Conservation (phyloP, 2,329 filamentous ascomycete species). For the Xylariales sp. region DNA sequence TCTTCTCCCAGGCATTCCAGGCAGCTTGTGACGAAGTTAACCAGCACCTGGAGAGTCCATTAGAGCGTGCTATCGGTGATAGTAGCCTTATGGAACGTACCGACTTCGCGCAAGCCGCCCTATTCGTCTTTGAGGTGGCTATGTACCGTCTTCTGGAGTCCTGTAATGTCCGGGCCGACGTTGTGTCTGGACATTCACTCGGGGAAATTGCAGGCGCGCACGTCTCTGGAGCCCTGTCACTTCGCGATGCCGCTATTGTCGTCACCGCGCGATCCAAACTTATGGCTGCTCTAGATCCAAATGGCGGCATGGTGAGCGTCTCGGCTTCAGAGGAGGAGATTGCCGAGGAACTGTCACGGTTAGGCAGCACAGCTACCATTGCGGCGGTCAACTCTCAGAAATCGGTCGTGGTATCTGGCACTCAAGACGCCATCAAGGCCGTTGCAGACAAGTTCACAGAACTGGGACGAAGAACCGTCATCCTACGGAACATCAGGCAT, state of each 20-base stretch:
- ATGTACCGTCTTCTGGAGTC: constrained; percentile 20
- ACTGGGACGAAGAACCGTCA: constrained; percentile 2
- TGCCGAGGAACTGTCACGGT: constrained; percentile 1
- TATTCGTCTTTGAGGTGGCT: constrained; percentile 23
- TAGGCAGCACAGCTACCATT: constrained; percentile 1
- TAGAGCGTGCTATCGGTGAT: constrained; percentile 7
- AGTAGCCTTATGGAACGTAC: constrained; percentile 17
- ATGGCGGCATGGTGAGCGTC: constrained; percentile 4
- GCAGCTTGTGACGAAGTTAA: constrained; percentile 3
- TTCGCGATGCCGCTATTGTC: constrained; percentile 21
- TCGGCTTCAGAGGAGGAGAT: constrained; percentile 1
- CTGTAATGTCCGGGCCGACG: constrained; percentile 17
- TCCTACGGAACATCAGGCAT: constrained; percentile 4
- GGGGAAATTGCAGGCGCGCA: constrained; percentile 21
- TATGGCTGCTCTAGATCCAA: constrained; percentile 11
- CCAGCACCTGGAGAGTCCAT: constrained; percentile 1
- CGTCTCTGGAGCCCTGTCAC: constrained; percentile 20
- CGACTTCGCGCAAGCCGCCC: constrained; percentile 22
- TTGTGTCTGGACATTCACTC: constrained; percentile 18
- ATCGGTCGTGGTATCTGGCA: constrained; percentile 5
- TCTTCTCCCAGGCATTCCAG: constrained; percentile 13
- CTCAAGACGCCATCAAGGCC: constrained; percentile 3
- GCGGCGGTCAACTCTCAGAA: constrained; percentile 3
- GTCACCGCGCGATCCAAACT: constrained; percentile 21
- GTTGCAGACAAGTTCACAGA: constrained; percentile 4